Percentiles rank a stretch among this genome's conserved stretches.
Conservation (phyloP, 1,139 yeast genomes). For the Groenewaldozyma auringiensis region DNA sequence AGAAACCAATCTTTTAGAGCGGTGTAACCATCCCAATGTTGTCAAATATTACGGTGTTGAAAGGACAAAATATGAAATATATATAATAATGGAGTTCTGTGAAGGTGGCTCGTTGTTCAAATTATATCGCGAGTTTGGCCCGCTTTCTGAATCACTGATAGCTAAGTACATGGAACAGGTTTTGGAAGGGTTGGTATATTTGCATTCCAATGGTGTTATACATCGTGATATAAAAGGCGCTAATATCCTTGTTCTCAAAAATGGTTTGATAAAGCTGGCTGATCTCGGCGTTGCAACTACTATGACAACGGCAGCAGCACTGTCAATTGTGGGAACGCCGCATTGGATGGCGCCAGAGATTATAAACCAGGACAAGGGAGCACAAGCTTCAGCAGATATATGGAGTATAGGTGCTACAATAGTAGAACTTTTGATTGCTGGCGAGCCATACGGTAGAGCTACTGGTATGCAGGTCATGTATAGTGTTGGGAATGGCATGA, state of each 20-base stretch:
- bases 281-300: slow-evolving; percentile 75
- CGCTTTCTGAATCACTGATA: slow-evolving; percentile 52
- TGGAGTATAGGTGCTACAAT: slow-evolving; percentile 94
- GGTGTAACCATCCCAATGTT: slow-evolving; percentile 81
- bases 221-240: slow-evolving; percentile 83
- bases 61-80: slow-evolving; percentile 55
- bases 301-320: slow-evolving; percentile 10
- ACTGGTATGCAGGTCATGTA: slow-evolving; percentile 85
- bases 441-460: slow-evolving; percentile 79
- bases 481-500: slow-evolving; percentile 82
- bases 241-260: slow-evolving; percentile 54
- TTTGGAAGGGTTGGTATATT: slow-evolving; percentile 58
- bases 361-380: slow-evolving; percentile 62
- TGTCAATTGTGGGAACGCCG: slow-evolving; percentile 54
- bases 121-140: slow-evolving; percentile 49
- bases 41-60: slow-evolving; percentile 88
- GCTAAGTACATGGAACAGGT: slow-evolving; percentile 61
- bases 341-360: slow-evolving; percentile 90
- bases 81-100: slow-evolving; percentile 69
- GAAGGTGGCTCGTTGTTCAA: slow-evolving; percentile 79
- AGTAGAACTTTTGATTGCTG: slow-evolving; percentile 74
- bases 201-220: slow-evolving; percentile 75
- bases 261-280: slow-evolving; percentile 59
- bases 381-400: slow-evolving; percentile 67
- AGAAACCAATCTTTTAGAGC: slow-evolving; percentile 46